Evolutionary conservation across 257 asterid genomes (phyloP).

Genomic region (Fraxinus cuspidata): DNA sequence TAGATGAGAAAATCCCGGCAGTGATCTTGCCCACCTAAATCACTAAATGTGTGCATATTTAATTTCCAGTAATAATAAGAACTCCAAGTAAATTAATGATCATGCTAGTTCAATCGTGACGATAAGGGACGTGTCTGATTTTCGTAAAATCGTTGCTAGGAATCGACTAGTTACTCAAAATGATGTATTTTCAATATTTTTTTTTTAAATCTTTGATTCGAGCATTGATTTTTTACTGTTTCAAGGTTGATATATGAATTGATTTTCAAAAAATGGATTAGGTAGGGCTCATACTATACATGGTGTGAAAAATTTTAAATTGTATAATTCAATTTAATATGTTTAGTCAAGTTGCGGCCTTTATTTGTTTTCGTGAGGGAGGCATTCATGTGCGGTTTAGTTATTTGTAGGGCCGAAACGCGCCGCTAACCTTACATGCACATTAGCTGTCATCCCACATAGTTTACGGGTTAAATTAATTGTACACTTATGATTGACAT

Average conservation of each 20-base stretch:
- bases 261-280: not conserved
- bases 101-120: not conserved
- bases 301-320: no score
- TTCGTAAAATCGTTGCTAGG: no score
- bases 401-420: constrained; percentile 33
- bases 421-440: constrained; percentile 49
- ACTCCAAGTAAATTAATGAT: not conserved
- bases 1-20: constrained; percentile 40
- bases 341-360: not conserved
- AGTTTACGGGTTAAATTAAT: no score
- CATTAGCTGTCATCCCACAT: constrained; percentile 38
- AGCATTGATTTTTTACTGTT: no score
- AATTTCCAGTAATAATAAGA: no score
- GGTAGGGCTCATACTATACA: not conserved
- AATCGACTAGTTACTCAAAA: no score
- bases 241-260: not conserved
- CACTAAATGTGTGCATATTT: not conserved
- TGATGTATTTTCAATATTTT: no score
- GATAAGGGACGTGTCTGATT: no score
- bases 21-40: constrained; percentile 35
- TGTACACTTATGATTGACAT: no score
- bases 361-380: constrained; percentile 14
- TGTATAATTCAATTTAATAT: no score
- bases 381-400: constrained; percentile 49
- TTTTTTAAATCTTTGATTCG: no score